A percentile compares a stretch with the other conserved stretches of the same genome.
These are phyloP conservation scores for Solanum sitiens DNA, from an alignment of 257 asterid genomes.

Conservation along the genomic window DNA sequence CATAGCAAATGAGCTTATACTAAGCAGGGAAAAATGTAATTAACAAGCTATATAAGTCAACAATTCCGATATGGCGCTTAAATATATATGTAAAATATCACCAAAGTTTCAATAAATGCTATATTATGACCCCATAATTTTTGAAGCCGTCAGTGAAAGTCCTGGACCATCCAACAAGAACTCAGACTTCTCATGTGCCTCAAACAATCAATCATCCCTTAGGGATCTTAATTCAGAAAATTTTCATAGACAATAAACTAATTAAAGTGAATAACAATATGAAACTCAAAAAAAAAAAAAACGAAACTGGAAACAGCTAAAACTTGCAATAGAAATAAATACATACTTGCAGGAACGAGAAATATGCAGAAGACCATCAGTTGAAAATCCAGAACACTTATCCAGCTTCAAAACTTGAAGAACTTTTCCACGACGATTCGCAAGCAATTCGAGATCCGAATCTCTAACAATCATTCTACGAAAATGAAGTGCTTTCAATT, in stretches of 20 bases:
- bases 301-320: background rate
- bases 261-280: background rate
- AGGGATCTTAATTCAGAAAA: background rate
- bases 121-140: background rate
- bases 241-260: background rate
- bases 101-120: background rate
- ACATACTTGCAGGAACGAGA: constrained; percentile 50
- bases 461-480: constrained; percentile 75
- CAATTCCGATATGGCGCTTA: background rate
- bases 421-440: constrained; percentile 18
- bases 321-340: background rate
- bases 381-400: constrained; percentile 81
- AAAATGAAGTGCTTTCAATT: constrained; percentile 56
- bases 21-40: background rate
- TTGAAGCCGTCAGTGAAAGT: background rate
- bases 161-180: background rate
- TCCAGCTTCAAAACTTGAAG: constrained; percentile 58
- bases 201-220: background rate
- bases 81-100: background rate
- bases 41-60: background rate
- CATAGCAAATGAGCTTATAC: background rate
- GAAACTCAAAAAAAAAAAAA: background rate
- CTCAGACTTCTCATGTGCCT: background rate
- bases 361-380: constrained; percentile 51
- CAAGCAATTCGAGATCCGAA: constrained; percentile 58